Percentiles rank a stretch among this genome's conserved stretches.
These are phyloP conservation scores for Pyrenula aspistea DNA, from an alignment of 495 filamentous ascomycete genomes.

Conservation along the genomic window DNA sequence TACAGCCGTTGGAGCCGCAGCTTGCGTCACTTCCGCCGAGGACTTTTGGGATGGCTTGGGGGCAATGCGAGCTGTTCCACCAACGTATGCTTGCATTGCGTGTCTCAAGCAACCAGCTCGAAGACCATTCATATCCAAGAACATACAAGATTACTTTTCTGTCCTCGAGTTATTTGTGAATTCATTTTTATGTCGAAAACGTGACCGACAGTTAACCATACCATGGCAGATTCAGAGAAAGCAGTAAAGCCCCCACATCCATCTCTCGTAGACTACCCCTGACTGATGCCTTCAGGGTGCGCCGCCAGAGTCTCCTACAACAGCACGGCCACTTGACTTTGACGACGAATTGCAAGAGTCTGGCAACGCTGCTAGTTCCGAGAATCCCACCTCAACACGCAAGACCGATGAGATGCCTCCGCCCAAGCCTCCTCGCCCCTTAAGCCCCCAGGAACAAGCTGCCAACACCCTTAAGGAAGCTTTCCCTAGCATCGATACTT, in stretches of 20 bases:
- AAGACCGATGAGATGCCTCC: constrained; percentile 44
- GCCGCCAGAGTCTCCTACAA: constrained; percentile 68
- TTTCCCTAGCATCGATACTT: constrained; percentile 71
- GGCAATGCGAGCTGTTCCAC: too few species aligned
- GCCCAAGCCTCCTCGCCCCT: constrained; percentile 77
- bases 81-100: too few species aligned
- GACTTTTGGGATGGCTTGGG: too few species aligned
- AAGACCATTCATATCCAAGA: too few species aligned
- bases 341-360: constrained; percentile 73
- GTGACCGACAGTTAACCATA: too few species aligned
- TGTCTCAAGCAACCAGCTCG: too few species aligned
- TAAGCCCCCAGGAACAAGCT: constrained; percentile 69
- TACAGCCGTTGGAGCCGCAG: not conserved
- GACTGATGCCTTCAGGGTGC: not conserved
- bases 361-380: constrained; percentile 24
- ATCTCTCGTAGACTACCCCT: not conserved
- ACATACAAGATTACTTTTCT: too few species aligned
- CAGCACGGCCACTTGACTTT: constrained; percentile 70
- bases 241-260: not conserved
- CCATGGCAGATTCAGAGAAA: not conserved
- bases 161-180: too few species aligned
- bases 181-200: too few species aligned
- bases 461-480: constrained; percentile 86
- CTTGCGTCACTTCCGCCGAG: not conserved
- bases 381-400: not conserved